phyloP scores from a whole-genome alignment of 1,139 yeast species.

The Kodamaea anthophila region DNA sequence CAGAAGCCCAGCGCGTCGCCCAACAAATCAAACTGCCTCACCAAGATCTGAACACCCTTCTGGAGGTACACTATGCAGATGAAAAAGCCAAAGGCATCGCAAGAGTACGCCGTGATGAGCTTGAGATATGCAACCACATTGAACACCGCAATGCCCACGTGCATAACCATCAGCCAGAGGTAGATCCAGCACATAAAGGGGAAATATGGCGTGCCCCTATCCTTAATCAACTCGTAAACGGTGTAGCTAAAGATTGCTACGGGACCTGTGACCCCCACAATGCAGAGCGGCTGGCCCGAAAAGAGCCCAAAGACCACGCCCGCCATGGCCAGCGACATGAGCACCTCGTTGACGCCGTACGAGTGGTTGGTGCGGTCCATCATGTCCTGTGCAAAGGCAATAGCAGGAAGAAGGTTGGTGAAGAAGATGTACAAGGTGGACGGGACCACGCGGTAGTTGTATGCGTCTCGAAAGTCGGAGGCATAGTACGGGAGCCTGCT shows the following conservation, averaged over 20 bases:
- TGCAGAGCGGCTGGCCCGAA: conserved; percentile 87
- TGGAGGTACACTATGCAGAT: conserved; percentile 86
- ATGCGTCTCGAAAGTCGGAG: conserved; percentile 79
- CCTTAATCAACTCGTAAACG: conserved; percentile 70
- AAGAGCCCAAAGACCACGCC: conserved; percentile 84
- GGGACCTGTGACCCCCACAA: conserved; percentile 98
- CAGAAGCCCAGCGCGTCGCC: conserved; percentile 61
- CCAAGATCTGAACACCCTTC: conserved; percentile 79
- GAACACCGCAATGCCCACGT: conserved; percentile 61
- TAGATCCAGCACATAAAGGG: conserved; percentile 96
- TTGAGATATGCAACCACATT: conserved; percentile 67
- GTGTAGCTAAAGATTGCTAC: conserved; percentile 88
- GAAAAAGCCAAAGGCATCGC: conserved; percentile 91
- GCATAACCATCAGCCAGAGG: conserved; percentile 85
- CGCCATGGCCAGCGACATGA: conserved; percentile 78
- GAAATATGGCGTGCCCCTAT: conserved; percentile 65
- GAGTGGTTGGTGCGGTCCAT: conserved; percentile 80
- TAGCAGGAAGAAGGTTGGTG: conserved; percentile 86
- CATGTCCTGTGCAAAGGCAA: conserved; percentile 97
- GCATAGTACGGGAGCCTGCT: conserved; percentile 59
- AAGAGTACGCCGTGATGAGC: conserved; percentile 75
- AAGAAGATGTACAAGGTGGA: conserved; percentile 77
- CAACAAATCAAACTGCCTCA: conserved; percentile 54
- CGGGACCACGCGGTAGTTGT: conserved; percentile 85
- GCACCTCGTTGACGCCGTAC: conserved; percentile 87